These are phyloP conservation scores for Lolium multiflorum DNA, from an alignment of 176 grass and related monocot genomes.

Conservation along the genomic window DNA sequence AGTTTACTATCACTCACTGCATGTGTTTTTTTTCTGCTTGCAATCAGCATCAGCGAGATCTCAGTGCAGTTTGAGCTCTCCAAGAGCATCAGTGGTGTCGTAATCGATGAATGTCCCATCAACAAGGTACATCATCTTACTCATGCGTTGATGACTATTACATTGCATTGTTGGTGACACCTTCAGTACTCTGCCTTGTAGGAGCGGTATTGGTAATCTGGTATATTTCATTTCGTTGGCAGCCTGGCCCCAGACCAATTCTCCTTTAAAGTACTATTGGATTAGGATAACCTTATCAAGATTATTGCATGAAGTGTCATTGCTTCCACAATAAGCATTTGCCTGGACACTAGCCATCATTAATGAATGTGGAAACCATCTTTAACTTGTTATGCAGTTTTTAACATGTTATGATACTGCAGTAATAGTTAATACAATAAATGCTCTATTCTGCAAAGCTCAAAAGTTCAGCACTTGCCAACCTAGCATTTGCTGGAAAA, in stretches of 20 bases:
- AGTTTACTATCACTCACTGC: too few species aligned
- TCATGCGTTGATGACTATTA: constrained; percentile 41
- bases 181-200: constrained; percentile 87
- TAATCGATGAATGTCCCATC: too few species aligned
- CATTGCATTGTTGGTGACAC: constrained; percentile 74
- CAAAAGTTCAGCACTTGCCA: neutral
- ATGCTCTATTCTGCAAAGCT: constrained; percentile 1
- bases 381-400: too few species aligned
- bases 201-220: constrained; percentile 87
- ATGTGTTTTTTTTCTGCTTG: too few species aligned
- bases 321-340: too few species aligned
- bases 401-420: neutral
- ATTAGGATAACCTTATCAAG: neutral
- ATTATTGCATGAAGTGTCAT: too few species aligned
- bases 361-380: too few species aligned
- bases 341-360: too few species aligned
- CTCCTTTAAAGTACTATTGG: constrained; percentile 30
- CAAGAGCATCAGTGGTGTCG: too few species aligned
- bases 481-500: neutral
- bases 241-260: neutral
- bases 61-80: too few species aligned
- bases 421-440: neutral
- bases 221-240: constrained; percentile 32
- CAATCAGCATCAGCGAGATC: too few species aligned
- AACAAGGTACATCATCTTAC: too few species aligned